These are phyloP conservation scores for Penicillium rolfsii DNA, from an alignment of 2,329 filamentous ascomycete species.

Conservation along the genomic window DNA sequence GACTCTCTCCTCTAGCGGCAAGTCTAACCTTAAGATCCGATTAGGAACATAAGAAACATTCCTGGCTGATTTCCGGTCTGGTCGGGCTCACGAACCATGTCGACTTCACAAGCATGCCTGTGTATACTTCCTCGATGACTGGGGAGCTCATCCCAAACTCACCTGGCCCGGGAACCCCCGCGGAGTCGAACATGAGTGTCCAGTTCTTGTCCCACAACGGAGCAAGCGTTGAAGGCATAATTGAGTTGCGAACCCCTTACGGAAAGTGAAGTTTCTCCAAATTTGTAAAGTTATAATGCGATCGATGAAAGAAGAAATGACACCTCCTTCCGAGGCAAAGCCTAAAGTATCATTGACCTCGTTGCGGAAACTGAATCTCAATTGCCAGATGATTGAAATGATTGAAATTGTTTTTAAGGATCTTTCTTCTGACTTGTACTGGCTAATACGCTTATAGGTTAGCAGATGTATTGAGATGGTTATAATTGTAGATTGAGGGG, in stretches of 20 bases:
- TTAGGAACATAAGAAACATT: constrained; percentile 63
- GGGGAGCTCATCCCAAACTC: constrained; percentile 69
- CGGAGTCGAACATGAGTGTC: constrained; percentile 53
- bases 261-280: not conserved
- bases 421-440: not conserved
- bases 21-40: constrained; percentile 51
- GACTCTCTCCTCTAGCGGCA: constrained; percentile 39
- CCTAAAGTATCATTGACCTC: not conserved
- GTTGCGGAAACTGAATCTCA: not conserved
- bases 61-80: constrained; percentile 62
- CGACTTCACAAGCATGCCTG: constrained; percentile 72
- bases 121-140: constrained; percentile 77
- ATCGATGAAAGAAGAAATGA: not conserved
- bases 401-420: not conserved
- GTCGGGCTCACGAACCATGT: constrained; percentile 50
- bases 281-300: not conserved
- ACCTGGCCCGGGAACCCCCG: constrained; percentile 40
- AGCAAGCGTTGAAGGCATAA: constrained; percentile 46
- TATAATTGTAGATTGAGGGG: constrained; percentile 7
- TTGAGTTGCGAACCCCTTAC: constrained; percentile 40
- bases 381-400: not conserved
- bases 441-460: not conserved
- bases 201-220: constrained; percentile 65
- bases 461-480: not conserved
- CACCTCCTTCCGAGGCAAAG: not conserved